These are phyloP conservation scores for Diaporthe caulivora DNA, from an alignment of 2,329 filamentous ascomycete species.

Conservation along the genomic window DNA sequence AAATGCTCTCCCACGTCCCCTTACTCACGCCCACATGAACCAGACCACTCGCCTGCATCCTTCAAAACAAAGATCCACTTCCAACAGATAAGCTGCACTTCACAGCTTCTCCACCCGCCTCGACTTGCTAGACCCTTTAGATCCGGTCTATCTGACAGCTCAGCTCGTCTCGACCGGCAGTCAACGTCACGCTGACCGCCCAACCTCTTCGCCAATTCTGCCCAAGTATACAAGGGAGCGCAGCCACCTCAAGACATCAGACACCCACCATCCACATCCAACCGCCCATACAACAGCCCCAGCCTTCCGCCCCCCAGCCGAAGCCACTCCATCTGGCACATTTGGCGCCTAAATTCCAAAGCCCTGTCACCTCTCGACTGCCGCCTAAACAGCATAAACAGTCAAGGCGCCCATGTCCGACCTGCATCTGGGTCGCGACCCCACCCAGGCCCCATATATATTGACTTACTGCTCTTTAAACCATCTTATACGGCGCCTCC, in stretches of 20 bases:
- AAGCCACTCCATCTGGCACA: conserved; percentile 19
- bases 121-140: conserved; percentile 4
- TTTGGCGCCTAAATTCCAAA: conserved; percentile 26
- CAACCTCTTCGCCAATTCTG: conserved; percentile 16
- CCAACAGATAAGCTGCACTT: conserved; percentile 24
- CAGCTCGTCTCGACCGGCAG: not conserved
- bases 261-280: conserved; percentile 20
- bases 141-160: conserved; percentile 22
- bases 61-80: conserved; percentile 25
- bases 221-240: conserved; percentile 25
- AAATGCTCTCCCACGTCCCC: conserved; percentile 32
- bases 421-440: conserved; percentile 28
- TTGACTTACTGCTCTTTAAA: conserved; percentile 1
- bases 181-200: conserved; percentile 11
- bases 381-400: conserved; percentile 14
- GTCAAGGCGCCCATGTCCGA: conserved; percentile 24
- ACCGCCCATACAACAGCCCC: conserved; percentile 34
- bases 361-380: conserved; percentile 11
- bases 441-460: conserved; percentile 8
- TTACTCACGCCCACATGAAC: conserved; percentile 23
- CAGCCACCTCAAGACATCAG: conserved; percentile 30
- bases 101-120: conserved; percentile 31
- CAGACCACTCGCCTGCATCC: conserved; percentile 19
- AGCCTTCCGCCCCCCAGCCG: conserved; percentile 18
- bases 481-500: not conserved